phyloP scores from a whole-genome alignment of 2,329 filamentous ascomycete genomes.

The Penicillium digitatum region DNA sequence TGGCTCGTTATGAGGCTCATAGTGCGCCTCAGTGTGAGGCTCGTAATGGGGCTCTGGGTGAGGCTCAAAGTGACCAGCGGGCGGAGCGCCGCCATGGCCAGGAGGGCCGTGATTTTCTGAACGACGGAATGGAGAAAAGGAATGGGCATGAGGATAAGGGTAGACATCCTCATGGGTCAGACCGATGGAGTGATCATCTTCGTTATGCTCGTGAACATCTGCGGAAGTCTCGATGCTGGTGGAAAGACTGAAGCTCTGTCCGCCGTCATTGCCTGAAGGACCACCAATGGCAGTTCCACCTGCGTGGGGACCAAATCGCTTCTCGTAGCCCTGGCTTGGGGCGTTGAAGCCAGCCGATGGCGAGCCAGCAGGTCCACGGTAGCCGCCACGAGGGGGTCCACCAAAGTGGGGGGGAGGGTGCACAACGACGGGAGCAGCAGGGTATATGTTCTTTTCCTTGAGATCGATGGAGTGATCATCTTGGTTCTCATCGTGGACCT shows the following conservation, averaged over 20 bases:
- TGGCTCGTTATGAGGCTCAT: neutral
- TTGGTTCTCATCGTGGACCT: constrained; percentile 15
- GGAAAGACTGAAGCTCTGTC: constrained; percentile 19
- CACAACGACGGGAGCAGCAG: neutral
- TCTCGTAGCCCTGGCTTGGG: constrained; percentile 1
- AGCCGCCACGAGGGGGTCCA: neutral
- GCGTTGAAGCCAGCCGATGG: constrained; percentile 4
- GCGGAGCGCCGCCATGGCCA: neutral
- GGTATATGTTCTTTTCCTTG: constrained; percentile 17
- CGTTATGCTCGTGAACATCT: constrained; percentile 12
- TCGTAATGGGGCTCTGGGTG: neutral
- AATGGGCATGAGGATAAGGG: constrained; percentile 3
- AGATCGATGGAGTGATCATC: constrained; percentile 22
- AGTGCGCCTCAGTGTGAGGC: neutral
- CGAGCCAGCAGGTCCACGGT: neutral
- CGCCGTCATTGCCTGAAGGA: constrained; percentile 23
- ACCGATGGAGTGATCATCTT: constrained; percentile 19
- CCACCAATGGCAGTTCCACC: constrained; percentile 22
- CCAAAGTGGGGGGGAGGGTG: constrained; percentile 2
- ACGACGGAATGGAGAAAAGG: neutral
- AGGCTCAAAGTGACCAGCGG: neutral
- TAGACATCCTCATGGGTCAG: constrained; percentile 16
- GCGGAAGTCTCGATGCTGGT: constrained; percentile 13
- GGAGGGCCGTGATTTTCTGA: neutral
- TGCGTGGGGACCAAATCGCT: constrained; percentile 9